phyloP scores from a whole-genome alignment of 306 rosid species.

The Crotalaria pallida region DNA sequence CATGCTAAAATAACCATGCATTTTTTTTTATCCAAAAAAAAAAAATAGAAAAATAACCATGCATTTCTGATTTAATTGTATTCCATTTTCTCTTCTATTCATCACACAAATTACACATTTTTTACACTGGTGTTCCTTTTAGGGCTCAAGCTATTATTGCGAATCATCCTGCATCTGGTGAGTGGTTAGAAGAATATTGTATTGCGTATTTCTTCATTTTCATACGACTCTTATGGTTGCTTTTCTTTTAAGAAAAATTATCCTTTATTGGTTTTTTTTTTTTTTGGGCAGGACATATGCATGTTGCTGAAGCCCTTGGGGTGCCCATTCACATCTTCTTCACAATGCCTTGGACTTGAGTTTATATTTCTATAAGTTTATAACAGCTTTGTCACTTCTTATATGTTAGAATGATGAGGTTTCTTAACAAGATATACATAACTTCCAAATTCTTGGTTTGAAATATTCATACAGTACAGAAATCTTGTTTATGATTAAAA shows the following conservation, averaged over 20 bases:
- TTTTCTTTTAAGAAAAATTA: not conserved
- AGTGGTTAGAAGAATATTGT: slow-evolving; percentile 25
- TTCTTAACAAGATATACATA: slow-evolving; percentile 1
- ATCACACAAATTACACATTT: slow-evolving; percentile 20
- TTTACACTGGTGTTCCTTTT: slow-evolving; percentile 74
- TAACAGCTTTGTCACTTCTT: not conserved
- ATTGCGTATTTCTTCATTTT: slow-evolving; percentile 29
- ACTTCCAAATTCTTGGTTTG: slow-evolving; percentile 12
- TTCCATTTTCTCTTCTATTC: not conserved
- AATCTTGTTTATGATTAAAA: not conserved
- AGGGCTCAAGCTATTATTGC: slow-evolving; percentile 95
- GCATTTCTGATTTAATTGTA: slow-evolving; percentile 3
- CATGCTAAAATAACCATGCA: not conserved
- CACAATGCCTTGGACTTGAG: slow-evolving; percentile 99
- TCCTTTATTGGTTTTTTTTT: not conserved
- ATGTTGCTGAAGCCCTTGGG: slow-evolving; percentile 93
- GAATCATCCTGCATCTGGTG: slow-evolving; percentile 95
- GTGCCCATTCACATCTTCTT: slow-evolving; percentile 98
- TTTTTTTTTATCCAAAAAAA: too few relatives aligned
- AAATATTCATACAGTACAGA: not conserved
- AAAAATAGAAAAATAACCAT: not conserved
- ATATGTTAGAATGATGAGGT: slow-evolving; percentile 8
- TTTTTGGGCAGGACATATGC: slow-evolving; percentile 71
- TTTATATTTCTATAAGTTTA: slow-evolving; percentile 26
- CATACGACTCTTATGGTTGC: slow-evolving; percentile 7